Conservation (phyloP, 2,329 filamentous ascomycete genomes). For the Fusarium zealandicum region DNA sequence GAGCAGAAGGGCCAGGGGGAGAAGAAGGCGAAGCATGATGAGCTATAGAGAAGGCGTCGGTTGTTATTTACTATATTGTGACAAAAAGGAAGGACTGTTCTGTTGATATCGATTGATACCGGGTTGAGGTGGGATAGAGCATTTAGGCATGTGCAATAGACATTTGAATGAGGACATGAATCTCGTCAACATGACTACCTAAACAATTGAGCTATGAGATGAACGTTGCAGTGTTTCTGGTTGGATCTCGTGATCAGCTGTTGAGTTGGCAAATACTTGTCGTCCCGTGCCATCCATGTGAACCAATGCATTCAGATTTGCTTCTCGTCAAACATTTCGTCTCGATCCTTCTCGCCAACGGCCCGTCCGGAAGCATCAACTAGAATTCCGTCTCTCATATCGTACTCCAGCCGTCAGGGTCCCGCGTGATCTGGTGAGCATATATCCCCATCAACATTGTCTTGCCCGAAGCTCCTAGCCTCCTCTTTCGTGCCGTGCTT, state of each 20-base stretch:
- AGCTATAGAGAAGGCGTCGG: slow-evolving; percentile 43
- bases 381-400: too few species aligned
- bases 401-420: slow-evolving; percentile 7
- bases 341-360: not conserved
- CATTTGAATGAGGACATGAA: slow-evolving; percentile 22
- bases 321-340: not conserved
- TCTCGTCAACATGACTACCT: not conserved
- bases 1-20: slow-evolving; percentile 32
- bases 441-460: not conserved
- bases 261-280: not conserved
- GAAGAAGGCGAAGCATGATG: slow-evolving; percentile 44
- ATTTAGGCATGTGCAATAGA: slow-evolving; percentile 25
- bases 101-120: slow-evolving; percentile 32
- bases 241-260: too few species aligned
- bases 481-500: not conserved
- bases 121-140: slow-evolving; percentile 31
- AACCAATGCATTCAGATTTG: not conserved
- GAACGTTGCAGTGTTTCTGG: too few species aligned
- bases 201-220: not conserved
- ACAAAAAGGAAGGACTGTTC: slow-evolving; percentile 19
- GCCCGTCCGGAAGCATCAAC: not conserved
- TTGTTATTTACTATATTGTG: slow-evolving; percentile 19
- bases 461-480: too few species aligned
- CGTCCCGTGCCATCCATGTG: not conserved
- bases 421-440: slow-evolving; percentile 1